Evolutionary conservation across 208 protist genomes (phyloP), one percentile per base, ranked within the genome.

Genomic region (Trypanosoma scelopori): DNA sequence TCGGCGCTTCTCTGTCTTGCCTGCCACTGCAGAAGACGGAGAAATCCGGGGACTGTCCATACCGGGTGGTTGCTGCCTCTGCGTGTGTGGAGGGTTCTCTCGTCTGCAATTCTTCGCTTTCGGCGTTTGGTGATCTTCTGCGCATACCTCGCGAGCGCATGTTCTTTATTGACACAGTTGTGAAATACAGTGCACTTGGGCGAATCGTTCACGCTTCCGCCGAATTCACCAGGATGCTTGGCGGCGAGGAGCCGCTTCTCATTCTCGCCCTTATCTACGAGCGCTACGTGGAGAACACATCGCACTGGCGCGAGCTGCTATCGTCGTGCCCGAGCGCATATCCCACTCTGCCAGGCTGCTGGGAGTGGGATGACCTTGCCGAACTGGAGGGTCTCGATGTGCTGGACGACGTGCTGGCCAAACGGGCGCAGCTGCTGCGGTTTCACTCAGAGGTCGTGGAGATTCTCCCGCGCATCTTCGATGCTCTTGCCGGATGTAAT

Each of bases 221-320:
- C 16, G 56, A 69, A n/a, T 71, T 95, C 7, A 61, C 51, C 20
- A 53, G 61, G 9, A 55, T 89, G 9, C 58, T 80, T n/a, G 56
- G 35, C 15, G 82, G 77, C 47, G 87, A 93, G 55, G 87, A 96
- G 76, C 81, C 81, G 16, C 62, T 96, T 39, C 73, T 96, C 0
- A 78, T 96, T 46, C 67, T 94, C 45, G 74, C 79, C 37, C 76
- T 96, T 30, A 61, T 92, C 7, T 96, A 85, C 58, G 91, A 96
- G 66, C 74, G 72, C 22, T 81, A 74, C 68, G 72, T 94, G 11
- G 81, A 75, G 16, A 74, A 27, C 32, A 5, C 55, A 20, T 94
- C 91, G 37, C 83, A 91, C 73, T 96, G 88, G 88, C 12, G 55
- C 22, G 64, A 56, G 18, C 53, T 96, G 48, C 72, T 96, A 11